Conservation (phyloP, 2,329 filamentous ascomycete genomes). For the Bipolaris oryzae region DNA sequence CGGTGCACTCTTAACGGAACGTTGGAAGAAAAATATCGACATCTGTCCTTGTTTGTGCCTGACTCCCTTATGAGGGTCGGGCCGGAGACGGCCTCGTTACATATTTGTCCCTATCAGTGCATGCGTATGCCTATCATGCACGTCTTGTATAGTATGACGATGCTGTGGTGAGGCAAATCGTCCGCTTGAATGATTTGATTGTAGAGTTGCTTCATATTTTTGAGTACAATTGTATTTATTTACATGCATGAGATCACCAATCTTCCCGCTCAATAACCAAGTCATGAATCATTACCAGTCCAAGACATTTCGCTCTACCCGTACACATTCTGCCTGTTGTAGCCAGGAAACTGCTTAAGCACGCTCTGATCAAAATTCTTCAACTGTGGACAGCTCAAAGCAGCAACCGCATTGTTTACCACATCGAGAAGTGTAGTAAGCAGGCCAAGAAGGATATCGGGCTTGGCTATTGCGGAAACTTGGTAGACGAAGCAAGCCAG, state of each 20-base stretch:
- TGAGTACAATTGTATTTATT: neutral
- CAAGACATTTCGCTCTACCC: slow-evolving; percentile 7
- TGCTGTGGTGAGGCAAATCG: neutral
- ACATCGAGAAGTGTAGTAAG: slow-evolving; percentile 21
- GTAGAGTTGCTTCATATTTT: neutral
- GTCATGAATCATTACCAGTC: neutral
- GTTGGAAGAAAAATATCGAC: slow-evolving; percentile 50
- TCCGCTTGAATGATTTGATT: neutral
- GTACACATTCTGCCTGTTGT: slow-evolving; percentile 24
- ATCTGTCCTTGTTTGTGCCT: slow-evolving; percentile 1
- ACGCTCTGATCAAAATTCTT: slow-evolving; percentile 18
- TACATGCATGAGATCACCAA: neutral
- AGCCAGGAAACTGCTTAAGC: slow-evolving; percentile 30
- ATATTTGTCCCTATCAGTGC: neutral
- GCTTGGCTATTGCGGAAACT: slow-evolving; percentile 28
- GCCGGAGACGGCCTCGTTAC: neutral
- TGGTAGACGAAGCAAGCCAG: slow-evolving; percentile 28
- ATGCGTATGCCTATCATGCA: neutral
- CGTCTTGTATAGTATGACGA: neutral
- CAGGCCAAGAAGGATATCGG: slow-evolving; percentile 25
- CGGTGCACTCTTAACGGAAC: slow-evolving; percentile 54
- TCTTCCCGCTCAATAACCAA: neutral
- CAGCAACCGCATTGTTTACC: slow-evolving; percentile 21
- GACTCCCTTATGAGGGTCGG: neutral
- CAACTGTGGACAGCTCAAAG: slow-evolving; percentile 26